A percentile compares a stretch with the other conserved stretches of the same genome.
Conservation (phyloP, 1,284 basidiomycete genomes). For the Melampsora larici-populina region DNA sequence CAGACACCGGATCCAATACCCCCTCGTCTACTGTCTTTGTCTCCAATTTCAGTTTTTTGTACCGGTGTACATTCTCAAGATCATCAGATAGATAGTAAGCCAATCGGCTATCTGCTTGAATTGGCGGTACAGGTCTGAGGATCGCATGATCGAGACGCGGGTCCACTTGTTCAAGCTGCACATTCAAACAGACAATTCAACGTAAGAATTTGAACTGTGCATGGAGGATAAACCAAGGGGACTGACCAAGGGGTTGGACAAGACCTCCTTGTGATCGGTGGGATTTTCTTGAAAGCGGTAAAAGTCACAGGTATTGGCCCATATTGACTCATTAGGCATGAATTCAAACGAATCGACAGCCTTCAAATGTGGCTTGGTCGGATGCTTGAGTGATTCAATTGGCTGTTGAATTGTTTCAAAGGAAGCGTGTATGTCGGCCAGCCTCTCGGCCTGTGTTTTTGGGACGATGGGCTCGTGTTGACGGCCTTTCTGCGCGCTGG, state of each 20-base stretch:
- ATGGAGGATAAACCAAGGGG: not conserved
- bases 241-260: constrained; percentile 15
- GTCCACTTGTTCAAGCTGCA: constrained; percentile 8
- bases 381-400: constrained; percentile 66
- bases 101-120: constrained; percentile 10
- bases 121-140: constrained; percentile 15
- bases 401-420: constrained; percentile 63
- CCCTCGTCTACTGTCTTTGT: constrained; percentile 36
- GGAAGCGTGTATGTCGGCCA: constrained; percentile 75
- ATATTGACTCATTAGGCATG: constrained; percentile 78
- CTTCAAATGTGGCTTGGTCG: constrained; percentile 70
- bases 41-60: constrained; percentile 17
- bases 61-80: constrained; percentile 4
- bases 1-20: not conserved
- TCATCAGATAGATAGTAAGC: constrained; percentile 30
- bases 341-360: constrained; percentile 81
- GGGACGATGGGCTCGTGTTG: constrained; percentile 46
- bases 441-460: constrained; percentile 49
- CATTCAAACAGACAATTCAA: not conserved
- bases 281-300: constrained; percentile 85
- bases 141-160: constrained; percentile 28
- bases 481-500: constrained; percentile 58
- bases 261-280: constrained; percentile 29
- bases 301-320: constrained; percentile 83
- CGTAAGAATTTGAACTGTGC: not conserved